These are phyloP conservation scores for Dichotomocladium elegans DNA, from an alignment of 371 early-diverging fungal species.

Conservation along the genomic window DNA sequence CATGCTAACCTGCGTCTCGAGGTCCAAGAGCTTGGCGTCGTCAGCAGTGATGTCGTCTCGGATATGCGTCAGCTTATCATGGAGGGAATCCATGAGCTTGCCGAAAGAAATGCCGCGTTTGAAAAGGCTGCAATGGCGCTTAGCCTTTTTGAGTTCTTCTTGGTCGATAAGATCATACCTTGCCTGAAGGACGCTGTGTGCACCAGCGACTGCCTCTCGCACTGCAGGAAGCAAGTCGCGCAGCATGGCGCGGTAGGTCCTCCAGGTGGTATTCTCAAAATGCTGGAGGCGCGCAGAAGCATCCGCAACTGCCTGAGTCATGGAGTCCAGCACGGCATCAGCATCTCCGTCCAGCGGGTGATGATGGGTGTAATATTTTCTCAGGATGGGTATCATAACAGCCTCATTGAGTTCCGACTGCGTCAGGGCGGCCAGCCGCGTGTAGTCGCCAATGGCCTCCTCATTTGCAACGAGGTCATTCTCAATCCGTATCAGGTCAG, in stretches of 20 bases:
- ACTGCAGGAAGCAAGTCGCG: conserved; percentile 10
- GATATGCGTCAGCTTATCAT: conserved; percentile 36
- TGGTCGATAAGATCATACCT: conserved; percentile 3
- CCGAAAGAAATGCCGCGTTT: conserved; percentile 33
- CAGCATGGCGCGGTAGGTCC: conserved; percentile 13
- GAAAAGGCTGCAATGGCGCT: conserved; percentile 17
- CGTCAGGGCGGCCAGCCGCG: conserved; percentile 9
- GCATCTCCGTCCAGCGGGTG: conserved; percentile 28
- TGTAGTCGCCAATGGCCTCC: conserved; percentile 21
- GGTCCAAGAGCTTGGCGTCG: conserved; percentile 17
- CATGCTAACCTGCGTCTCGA: conserved; percentile 31
- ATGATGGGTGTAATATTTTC: conserved; percentile 3
- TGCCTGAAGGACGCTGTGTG: conserved; percentile 7
- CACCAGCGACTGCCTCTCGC: conserved; percentile 4
- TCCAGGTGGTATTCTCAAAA: conserved; percentile 25
- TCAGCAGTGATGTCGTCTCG: conserved; percentile 26
- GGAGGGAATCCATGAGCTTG: conserved; percentile 21
- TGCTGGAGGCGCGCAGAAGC: neutral
- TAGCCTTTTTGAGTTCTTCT: conserved; percentile 11
- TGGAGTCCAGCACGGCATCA: neutral
- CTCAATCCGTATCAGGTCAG: conserved; percentile 30
- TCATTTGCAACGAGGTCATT: conserved; percentile 27
- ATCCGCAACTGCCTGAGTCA: neutral
- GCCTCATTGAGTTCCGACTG: neutral
- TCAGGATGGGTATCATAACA: neutral